phyloP scores from a whole-genome alignment of 140 eudicot species.

The Cichorium intybus region DNA sequence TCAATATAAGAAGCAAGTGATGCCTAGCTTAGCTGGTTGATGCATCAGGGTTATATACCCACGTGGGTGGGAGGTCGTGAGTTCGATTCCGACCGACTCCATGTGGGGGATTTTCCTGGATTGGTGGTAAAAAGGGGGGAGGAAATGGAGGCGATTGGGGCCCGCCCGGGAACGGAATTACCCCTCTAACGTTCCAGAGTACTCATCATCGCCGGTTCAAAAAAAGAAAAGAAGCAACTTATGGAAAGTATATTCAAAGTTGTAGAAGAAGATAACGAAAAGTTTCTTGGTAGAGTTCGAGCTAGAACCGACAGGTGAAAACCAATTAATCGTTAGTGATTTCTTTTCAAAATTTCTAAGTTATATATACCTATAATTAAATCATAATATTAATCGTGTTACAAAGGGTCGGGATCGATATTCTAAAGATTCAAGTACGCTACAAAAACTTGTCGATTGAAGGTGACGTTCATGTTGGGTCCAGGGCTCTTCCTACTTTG shows the following conservation, averaged over 20 bases:
- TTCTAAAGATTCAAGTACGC: constrained; percentile 53
- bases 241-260: constrained; percentile 51
- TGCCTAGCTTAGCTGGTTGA: no score
- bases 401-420: constrained; percentile 53
- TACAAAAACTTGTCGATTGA: constrained; percentile 48
- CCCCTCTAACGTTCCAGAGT: no score
- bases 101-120: no score
- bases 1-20: no score
- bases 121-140: no score
- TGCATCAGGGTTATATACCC: no score
- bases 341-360: not conserved
- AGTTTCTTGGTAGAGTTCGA: constrained; percentile 46
- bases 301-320: constrained; percentile 55
- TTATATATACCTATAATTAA: not conserved
- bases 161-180: no score
- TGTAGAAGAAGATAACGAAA: constrained; percentile 65
- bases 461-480: constrained; percentile 51
- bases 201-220: no score
- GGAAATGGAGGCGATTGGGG: no score
- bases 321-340: not conserved
- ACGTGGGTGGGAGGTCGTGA: no score
- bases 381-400: not conserved
- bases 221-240: constrained; percentile 45
- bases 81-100: no score
- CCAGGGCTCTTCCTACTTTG: constrained; percentile 61